Conservation (phyloP, 805 yeast genomes). For the Hanseniaspora lindneri region DNA sequence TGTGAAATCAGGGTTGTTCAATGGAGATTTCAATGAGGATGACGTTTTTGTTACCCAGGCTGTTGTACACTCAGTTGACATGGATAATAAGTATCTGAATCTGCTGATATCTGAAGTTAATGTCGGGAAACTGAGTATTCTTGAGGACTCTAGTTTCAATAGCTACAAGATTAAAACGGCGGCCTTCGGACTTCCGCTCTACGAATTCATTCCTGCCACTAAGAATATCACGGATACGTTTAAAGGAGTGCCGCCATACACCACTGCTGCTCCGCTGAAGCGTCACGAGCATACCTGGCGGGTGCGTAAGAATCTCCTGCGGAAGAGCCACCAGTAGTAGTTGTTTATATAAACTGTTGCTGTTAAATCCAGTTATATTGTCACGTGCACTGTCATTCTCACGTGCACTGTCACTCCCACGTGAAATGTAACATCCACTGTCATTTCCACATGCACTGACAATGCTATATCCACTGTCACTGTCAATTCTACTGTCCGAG, state of each 20-base stretch:
- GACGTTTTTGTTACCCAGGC: constrained; percentile 26
- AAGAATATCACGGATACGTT: constrained; percentile 19
- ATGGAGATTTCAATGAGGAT: constrained; percentile 1
- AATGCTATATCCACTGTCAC: too few relatives aligned
- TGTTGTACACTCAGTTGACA: constrained; percentile 56
- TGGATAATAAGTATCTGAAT: constrained; percentile 33
- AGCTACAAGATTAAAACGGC: constrained; percentile 32
- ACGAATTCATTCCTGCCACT: constrained; percentile 36
- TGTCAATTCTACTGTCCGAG: too few relatives aligned
- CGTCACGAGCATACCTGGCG: constrained; percentile 47
- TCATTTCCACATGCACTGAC: too few relatives aligned
- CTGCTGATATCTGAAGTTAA: constrained; percentile 41
- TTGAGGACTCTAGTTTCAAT: constrained; percentile 29
- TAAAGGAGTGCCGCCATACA: constrained; percentile 17
- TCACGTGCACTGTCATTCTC: too few relatives aligned
- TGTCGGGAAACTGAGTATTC: constrained; percentile 18
- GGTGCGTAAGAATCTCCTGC: constrained; percentile 43
- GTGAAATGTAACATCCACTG: too few relatives aligned
- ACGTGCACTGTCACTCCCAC: too few relatives aligned
- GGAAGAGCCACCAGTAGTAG: constrained; percentile 33
- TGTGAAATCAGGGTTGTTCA: constrained; percentile 24
- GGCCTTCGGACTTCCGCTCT: constrained; percentile 51
- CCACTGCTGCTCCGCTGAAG: constrained; percentile 19
- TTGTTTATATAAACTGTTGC: not conserved
- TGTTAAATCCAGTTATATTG: not conserved